Evolutionary conservation across 139 green algal genomes (phyloP).

Genomic region (Zygnema cylindricum): DNA sequence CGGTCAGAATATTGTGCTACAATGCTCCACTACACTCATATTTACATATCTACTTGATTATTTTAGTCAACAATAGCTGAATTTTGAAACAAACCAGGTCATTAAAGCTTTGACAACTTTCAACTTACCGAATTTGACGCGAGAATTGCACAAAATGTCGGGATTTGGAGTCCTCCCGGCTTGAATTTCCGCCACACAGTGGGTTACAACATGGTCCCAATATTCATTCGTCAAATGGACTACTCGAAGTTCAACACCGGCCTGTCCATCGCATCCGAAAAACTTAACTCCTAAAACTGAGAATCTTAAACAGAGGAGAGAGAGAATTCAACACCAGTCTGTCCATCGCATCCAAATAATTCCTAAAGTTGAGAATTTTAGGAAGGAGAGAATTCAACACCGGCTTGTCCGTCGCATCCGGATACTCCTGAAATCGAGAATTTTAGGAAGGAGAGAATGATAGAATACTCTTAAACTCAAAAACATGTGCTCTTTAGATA

Average conservation of each 20-base stretch:
- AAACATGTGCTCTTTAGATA: too few relatives aligned
- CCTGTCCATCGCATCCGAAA: constrained; percentile 6
- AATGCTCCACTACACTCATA: too few relatives aligned
- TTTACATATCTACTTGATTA: too few relatives aligned
- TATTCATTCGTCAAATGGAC: constrained; percentile 84
- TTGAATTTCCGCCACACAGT: constrained; percentile 84
- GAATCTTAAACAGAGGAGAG: too few relatives aligned
- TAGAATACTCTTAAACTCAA: too few relatives aligned
- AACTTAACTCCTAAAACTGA: too few relatives aligned
- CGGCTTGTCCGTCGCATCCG: constrained; percentile 19
- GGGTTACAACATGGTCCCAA: constrained; percentile 87
- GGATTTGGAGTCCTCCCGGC: constrained; percentile 94
- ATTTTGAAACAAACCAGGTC: too few relatives aligned
- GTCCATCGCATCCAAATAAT: neutral
- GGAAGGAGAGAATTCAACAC: constrained; percentile 84
- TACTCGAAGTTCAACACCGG: constrained; percentile 77
- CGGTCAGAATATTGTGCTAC: too few relatives aligned
- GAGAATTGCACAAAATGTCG: constrained; percentile 96
- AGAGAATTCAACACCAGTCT: constrained; percentile 76
- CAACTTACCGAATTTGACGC: constrained; percentile 88
- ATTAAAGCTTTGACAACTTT: neutral
- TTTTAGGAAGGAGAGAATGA: too few relatives aligned
- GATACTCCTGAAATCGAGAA: too few relatives aligned
- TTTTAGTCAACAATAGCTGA: too few relatives aligned
- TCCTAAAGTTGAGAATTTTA: too few relatives aligned